Base-by-base conservation (phyloP, 139 green algal species). In the Astrephomene gubernaculifera region DNA sequence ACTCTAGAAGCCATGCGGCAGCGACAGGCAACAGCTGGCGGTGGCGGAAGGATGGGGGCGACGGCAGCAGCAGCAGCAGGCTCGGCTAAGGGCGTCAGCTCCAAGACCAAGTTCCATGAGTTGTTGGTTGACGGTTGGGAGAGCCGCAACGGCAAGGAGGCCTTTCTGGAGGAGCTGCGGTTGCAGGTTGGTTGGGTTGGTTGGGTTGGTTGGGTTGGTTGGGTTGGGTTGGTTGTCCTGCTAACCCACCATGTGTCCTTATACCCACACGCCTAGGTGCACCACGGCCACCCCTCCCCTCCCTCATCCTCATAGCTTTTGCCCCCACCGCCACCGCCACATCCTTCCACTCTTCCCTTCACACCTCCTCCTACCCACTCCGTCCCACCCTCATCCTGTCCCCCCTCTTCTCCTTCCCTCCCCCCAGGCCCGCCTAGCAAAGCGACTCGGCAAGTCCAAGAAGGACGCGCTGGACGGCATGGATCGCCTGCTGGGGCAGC, bases 51-150 rank as follows among this genome's bases (percentile, higher is more conserved):
- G 68, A 38, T 54, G 22, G 33, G 68, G 68, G 24, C 12, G 22
- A 33, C 21, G 68, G 35, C 49, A 17, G 49, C 49, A 17, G 49
- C 49, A 17, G 17, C 12, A 12, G 49, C 12, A n/a, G n/a, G n/a
- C 2, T 53, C 68, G 19, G 35, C 65, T n/a, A 31, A 5, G n/a
- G 44, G 63, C 24, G 35, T 10, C 10, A 68, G 33, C 33, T 54
- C 39, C 79, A 86, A 86, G 44, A 86, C 79, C 3, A 65, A 27
- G 44, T 86, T 86, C 67, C 65, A 79, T 31, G 79, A 86, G 79
- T 49, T 86, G 45, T 35, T 86, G 67, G 35, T 49, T 63, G 79
- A 69, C 33, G 79, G 65, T 31, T 86, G 79, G 79, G 79, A 86
- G 61, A 39, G 65, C 35, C 64, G 65, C 45, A 78, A 78, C 67